phyloP scores from a whole-genome alignment of 2,329 filamentous ascomycete genomes.

The Ophiostoma angusticollis region DNA sequence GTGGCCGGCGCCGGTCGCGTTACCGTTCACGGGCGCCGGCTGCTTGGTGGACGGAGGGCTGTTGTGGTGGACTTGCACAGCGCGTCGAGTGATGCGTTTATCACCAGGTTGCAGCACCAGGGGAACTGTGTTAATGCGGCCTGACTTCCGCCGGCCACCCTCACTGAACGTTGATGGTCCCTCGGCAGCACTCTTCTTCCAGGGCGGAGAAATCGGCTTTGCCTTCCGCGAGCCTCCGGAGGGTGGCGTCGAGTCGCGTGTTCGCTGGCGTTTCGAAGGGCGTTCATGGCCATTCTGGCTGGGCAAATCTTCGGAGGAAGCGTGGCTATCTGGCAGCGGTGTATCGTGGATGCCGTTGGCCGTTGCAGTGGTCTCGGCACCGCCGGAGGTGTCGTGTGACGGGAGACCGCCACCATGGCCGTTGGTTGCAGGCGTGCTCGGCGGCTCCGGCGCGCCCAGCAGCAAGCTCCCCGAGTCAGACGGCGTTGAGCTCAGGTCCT shows the following conservation, averaged over 20 bases:
- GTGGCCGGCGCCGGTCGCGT: too few relatives aligned
- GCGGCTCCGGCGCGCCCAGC: constrained; percentile 6
- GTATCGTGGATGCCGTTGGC: too few relatives aligned
- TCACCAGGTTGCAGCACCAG: constrained; percentile 37
- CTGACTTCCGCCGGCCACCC: constrained; percentile 57
- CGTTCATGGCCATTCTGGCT: constrained; percentile 25
- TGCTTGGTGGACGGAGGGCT: constrained; percentile 22
- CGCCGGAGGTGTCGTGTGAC: constrained; percentile 10
- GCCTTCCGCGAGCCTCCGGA: constrained; percentile 25
- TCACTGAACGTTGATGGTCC: constrained; percentile 76
- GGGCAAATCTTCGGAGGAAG: too few relatives aligned
- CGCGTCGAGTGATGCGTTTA: constrained; percentile 39
- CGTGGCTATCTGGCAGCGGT: too few relatives aligned
- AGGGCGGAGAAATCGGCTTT: constrained; percentile 67
- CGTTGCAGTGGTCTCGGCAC: too few relatives aligned
- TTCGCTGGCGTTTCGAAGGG: constrained; percentile 54
- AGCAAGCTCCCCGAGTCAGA: constrained; percentile 5
- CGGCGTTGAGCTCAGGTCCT: constrained; percentile 5
- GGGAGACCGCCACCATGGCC: constrained; percentile 13
- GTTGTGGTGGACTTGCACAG: constrained; percentile 24
- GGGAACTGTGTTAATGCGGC: constrained; percentile 46
- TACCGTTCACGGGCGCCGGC: constrained; percentile 8
- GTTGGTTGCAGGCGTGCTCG: constrained; percentile 9
- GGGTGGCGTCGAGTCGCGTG: constrained; percentile 30
- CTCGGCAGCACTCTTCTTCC: constrained; percentile 75